These are phyloP conservation scores for Metschnikowia kofuensis DNA, from an alignment of 805 yeast species.

Conservation along the genomic window DNA sequence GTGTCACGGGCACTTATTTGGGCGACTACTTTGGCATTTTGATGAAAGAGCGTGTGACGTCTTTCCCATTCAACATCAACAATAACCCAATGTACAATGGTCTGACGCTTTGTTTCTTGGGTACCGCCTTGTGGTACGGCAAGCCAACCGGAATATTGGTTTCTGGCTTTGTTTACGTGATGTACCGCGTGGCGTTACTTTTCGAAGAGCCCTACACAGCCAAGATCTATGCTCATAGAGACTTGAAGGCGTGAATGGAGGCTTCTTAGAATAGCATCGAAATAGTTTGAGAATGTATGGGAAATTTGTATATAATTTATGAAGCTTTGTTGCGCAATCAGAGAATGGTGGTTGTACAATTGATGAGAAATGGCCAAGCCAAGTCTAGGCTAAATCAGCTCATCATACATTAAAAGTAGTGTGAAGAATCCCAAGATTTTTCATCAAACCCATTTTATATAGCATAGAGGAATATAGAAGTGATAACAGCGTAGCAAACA, in stretches of 20 bases:
- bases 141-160: slow-evolving; percentile 86
- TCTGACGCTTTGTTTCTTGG: slow-evolving; percentile 83
- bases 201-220: slow-evolving; percentile 98
- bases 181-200: slow-evolving; percentile 79
- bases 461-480: too few species aligned
- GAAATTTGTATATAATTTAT: too few species aligned
- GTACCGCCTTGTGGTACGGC: slow-evolving; percentile 82
- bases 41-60: slow-evolving; percentile 84
- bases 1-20: slow-evolving; percentile 92
- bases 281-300: too few species aligned
- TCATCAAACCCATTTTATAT: too few species aligned
- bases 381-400: too few species aligned
- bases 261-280: too few species aligned
- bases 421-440: too few species aligned
- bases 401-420: too few species aligned
- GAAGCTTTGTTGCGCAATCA: too few species aligned
- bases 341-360: too few species aligned
- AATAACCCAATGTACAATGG: slow-evolving; percentile 98
- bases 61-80: slow-evolving; percentile 88
- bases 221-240: slow-evolving; percentile 77
- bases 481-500: too few species aligned
- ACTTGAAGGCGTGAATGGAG: slow-evolving; percentile 21
- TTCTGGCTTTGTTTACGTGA: slow-evolving; percentile 66
- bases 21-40: slow-evolving; percentile 97
- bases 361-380: too few species aligned